phyloP scores from a whole-genome alignment of 768 basidiomycete species.

The Pleurotus platypus region DNA sequence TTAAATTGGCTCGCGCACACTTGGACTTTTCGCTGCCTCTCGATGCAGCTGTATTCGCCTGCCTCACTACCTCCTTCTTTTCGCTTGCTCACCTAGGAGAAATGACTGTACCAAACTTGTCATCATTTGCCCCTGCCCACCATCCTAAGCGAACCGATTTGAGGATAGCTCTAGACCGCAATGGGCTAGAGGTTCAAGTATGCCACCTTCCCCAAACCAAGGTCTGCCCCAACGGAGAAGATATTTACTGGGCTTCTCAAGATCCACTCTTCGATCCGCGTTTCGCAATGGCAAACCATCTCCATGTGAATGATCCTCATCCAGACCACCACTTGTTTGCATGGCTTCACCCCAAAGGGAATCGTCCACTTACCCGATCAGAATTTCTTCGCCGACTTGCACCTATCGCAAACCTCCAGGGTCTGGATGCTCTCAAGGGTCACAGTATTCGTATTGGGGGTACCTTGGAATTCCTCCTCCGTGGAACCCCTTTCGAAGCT shows the following conservation, averaged over 20 bases:
- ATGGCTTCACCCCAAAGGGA: constrained; percentile 11
- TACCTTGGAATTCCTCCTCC: constrained; percentile 33
- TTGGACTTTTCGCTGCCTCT: constrained; percentile 25
- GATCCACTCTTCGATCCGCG: constrained; percentile 20
- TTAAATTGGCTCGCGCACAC: constrained; percentile 12
- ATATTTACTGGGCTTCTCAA: constrained; percentile 28
- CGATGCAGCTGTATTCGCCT: constrained; percentile 31
- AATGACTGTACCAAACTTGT: constrained; percentile 29
- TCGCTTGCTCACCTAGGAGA: constrained; percentile 28
- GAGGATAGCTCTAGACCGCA: constrained; percentile 12
- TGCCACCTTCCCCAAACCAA: constrained; percentile 22
- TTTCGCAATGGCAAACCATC: constrained; percentile 19
- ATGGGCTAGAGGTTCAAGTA: constrained; percentile 15
- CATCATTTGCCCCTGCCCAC: constrained; percentile 20
- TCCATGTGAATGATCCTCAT: constrained; percentile 24
- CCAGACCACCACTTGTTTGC: constrained; percentile 25
- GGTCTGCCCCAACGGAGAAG: constrained; percentile 19
- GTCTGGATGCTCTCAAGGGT: constrained; percentile 16
- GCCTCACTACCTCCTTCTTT: constrained; percentile 36
- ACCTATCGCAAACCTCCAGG: constrained; percentile 7
- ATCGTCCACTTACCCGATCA: constrained; percentile 20
- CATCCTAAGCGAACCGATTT: constrained; percentile 27
- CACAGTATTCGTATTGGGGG: constrained; percentile 26
- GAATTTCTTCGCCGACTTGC: constrained; percentile 19
- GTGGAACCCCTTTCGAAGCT: constrained; percentile 30